phyloP scores from a whole-genome alignment of 768 basidiomycete genomes.

The Kwoniella heveanensis region DNA sequence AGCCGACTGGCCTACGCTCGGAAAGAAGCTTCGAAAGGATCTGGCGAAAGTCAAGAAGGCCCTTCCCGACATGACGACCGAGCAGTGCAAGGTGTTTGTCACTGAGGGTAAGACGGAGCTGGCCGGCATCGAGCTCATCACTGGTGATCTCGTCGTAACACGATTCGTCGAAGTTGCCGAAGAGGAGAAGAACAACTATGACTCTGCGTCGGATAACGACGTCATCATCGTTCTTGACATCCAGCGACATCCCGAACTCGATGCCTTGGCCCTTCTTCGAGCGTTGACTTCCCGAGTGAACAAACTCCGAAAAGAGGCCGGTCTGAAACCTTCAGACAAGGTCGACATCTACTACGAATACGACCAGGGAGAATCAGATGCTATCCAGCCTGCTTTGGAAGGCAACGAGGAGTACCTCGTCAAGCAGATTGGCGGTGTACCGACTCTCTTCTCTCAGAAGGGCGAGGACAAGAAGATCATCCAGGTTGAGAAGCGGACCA shows the following conservation, averaged over 20 bases:
- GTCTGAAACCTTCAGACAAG: conserved; percentile 91
- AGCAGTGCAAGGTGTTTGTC: conserved; percentile 76
- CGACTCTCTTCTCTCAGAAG: conserved; percentile 64
- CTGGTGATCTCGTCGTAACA: conserved; percentile 88
- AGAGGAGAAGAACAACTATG: conserved; percentile 62
- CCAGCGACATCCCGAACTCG: conserved; percentile 79
- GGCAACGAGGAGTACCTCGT: conserved; percentile 70
- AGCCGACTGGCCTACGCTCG: conserved; percentile 94
- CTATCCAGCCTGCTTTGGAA: conserved; percentile 65
- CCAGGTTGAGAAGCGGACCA: conserved; percentile 70
- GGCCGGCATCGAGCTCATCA: conserved; percentile 83
- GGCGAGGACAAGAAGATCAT: conserved; percentile 62
- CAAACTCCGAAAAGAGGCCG: conserved; percentile 91
- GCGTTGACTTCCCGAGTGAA: conserved; percentile 92
- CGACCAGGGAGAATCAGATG: conserved; percentile 66
- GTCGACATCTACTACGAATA: conserved; percentile 83
- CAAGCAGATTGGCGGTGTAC: conserved; percentile 74
- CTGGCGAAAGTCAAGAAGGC: conserved; percentile 84
- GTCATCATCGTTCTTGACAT: conserved; percentile 92
- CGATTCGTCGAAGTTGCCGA: conserved; percentile 78
- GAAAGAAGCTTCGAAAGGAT: conserved; percentile 90
- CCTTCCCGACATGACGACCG: conserved; percentile 76
- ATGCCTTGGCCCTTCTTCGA: conserved; percentile 82
- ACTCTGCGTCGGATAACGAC: conserved; percentile 79
- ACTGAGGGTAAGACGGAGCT: conserved; percentile 75